Evolutionary conservation across 1,284 basidiomycete genomes (phyloP).

Genomic region (Phellopilus nigrolimitatus): DNA sequence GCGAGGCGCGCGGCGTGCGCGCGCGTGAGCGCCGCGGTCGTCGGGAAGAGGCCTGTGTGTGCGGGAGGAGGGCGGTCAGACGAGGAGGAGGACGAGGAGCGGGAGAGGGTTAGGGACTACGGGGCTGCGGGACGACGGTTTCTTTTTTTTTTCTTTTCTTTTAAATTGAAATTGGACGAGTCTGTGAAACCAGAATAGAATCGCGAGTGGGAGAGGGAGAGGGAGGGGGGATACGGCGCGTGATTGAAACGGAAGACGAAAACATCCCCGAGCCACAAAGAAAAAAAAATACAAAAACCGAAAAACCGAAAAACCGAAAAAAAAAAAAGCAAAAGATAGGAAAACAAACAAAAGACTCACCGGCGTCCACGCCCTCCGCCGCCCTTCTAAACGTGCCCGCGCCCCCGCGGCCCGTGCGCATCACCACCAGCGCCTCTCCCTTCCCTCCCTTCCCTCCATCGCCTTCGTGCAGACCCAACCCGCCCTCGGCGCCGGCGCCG

Average conservation of each 20-base stretch:
- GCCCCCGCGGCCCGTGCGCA: constrained; percentile 10
- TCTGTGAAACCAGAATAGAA: no score
- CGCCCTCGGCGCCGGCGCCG: no score
- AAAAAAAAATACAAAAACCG: neutral
- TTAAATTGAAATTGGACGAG: no score
- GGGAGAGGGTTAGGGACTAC: no score
- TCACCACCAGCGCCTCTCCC: neutral
- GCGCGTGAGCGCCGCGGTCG: constrained; percentile 10
- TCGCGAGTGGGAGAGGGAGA: no score
- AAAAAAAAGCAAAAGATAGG: neutral
- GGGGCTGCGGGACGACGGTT: no score
- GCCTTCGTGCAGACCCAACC: no score
- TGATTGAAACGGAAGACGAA: no score
- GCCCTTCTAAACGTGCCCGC: constrained; percentile 3
- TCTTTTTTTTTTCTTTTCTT: no score
- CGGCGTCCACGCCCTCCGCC: constrained; percentile 5
- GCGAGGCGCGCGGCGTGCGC: constrained; percentile 1
- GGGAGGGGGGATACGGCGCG: no score
- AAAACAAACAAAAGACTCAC: neutral
- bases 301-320: neutral
- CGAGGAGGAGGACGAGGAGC: neutral
- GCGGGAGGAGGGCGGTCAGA: neutral
- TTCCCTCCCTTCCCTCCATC: neutral
- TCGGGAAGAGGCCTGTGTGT: constrained; percentile 11
- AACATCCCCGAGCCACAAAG: no score